These are phyloP conservation scores for Aureobasidium pullulans DNA, from an alignment of 2,329 filamentous ascomycete species.

Conservation along the genomic window DNA sequence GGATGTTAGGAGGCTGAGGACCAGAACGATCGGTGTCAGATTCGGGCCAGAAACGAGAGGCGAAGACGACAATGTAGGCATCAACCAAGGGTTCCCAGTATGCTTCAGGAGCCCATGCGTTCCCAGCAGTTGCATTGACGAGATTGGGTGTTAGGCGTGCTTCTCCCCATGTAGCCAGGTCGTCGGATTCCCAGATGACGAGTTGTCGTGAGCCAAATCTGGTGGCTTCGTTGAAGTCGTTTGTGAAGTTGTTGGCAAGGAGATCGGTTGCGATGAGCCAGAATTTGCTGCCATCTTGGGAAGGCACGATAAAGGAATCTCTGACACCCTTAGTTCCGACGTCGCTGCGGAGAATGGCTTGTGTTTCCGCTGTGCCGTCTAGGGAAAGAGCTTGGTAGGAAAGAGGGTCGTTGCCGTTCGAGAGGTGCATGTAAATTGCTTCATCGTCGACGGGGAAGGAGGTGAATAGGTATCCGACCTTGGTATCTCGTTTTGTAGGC, in stretches of 20 bases:
- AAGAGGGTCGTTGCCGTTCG: not conserved
- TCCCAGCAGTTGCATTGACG: not conserved
- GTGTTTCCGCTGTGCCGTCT: not conserved
- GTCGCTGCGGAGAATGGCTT: not conserved
- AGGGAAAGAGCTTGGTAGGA: not conserved
- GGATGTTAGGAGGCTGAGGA: conserved; percentile 35
- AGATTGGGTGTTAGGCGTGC: not conserved
- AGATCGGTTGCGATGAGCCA: not conserved
- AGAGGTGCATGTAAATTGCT: not conserved
- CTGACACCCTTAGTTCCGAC: not conserved
- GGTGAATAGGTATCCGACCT: not conserved
- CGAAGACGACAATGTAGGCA: not conserved
- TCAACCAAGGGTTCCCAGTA: conserved; percentile 1
- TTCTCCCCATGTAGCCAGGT: not conserved
- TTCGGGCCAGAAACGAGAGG: conserved; percentile 17
- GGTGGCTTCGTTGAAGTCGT: conserved; percentile 1
- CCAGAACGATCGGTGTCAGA: conserved; percentile 51
- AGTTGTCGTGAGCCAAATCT: not conserved
- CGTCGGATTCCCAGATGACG: not conserved
- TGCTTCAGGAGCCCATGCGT: conserved; percentile 1
- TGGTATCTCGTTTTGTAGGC: not conserved
- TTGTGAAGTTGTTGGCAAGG: conserved; percentile 1
- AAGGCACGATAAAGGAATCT: conserved; percentile 4
- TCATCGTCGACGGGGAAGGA: conserved; percentile 1
- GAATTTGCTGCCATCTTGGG: not conserved